phyloP scores from a whole-genome alignment of 2,329 filamentous ascomycete species.

The Xylaria sp. region DNA sequence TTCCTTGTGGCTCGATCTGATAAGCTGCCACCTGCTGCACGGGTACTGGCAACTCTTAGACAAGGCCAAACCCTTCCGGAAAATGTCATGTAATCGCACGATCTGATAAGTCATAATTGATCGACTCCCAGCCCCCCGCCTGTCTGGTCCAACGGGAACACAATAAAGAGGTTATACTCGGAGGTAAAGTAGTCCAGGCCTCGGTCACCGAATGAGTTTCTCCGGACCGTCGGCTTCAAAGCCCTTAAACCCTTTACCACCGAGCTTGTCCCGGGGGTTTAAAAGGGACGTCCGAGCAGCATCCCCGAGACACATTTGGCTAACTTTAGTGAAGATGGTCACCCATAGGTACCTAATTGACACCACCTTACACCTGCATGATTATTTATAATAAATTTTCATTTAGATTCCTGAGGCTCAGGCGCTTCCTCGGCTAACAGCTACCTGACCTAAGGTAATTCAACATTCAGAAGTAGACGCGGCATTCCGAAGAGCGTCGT shows the following conservation, averaged over 20 bases:
- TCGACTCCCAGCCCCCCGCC: not conserved
- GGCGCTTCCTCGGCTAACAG: not conserved
- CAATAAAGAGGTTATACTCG: not conserved
- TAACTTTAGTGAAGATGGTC: not conserved
- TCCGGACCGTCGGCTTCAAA: slow-evolving; percentile 30
- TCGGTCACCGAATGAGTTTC: slow-evolving; percentile 28
- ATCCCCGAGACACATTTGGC: not conserved
- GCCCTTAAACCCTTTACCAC: slow-evolving; percentile 22
- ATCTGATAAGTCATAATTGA: slow-evolving; percentile 32
- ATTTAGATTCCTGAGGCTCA: no score
- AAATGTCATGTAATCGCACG: slow-evolving; percentile 16
- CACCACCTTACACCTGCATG: not conserved
- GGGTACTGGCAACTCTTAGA: not conserved
- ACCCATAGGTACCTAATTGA: not conserved
- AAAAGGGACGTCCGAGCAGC: slow-evolving; percentile 10
- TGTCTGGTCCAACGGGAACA: not conserved
- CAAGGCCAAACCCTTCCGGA: not conserved
- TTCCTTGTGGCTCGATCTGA: slow-evolving; percentile 30
- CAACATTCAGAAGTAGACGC: not conserved
- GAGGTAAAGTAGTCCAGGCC: not conserved
- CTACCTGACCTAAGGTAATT: not conserved
- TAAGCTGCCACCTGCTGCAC: slow-evolving; percentile 26
- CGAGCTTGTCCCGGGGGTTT: slow-evolving; percentile 33
- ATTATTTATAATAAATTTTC: not conserved
- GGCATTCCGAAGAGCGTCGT: not conserved